Evolutionary conservation across 305 asterid species (phyloP), one percentile per base, ranked within the genome.

Genomic region (Solanum hybrid): DNA sequence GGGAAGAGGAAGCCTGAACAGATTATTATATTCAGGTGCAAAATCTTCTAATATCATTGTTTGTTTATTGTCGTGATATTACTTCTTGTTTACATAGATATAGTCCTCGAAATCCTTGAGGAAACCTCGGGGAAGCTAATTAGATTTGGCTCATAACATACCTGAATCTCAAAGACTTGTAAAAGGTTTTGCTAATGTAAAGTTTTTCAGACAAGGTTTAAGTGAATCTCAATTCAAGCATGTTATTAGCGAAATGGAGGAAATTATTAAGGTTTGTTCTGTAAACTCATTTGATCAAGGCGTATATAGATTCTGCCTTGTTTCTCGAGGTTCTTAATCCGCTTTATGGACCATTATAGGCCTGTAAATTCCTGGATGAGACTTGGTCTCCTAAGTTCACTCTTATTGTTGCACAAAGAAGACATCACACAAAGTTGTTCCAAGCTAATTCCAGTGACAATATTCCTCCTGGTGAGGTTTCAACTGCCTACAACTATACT

Each of bases 331-430:
- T 77, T 75, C 51, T 22, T 64, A 34, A 11, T 34, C 88, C 27
- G 0, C 35, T 22, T 40, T 20, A 64, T 87, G 69, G 75, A 85
- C 76, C 22, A 51, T 36, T 31, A 51, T 66, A 94, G 96, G 95
- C 95, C 72, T 93, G 95, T 38, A 87, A 88, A 76, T 92, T 91
- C 85, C 93, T 93, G 2, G 96, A 93, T 46, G 89, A 94, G 77
- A 94, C 90, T 22, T 94, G 95, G 96, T 92, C 79, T 22, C 96
- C 96, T 35, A 94, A 93, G 42, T 91, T 94, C 85, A 90, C 92
- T 4, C 90, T 92, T 24, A 92, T 94, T 56, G 91, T 92, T n/a
- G 91, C 96, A 46, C 95, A 92, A 51, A 94, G 94, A 92, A 90
- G 89, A 20, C 96, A 93, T 27, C 96, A 93, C 91, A 93, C 94